Base-by-base conservation (phyloP, 2,329 filamentous ascomycete genomes). In the Pseudocercospora cruenta region DNA sequence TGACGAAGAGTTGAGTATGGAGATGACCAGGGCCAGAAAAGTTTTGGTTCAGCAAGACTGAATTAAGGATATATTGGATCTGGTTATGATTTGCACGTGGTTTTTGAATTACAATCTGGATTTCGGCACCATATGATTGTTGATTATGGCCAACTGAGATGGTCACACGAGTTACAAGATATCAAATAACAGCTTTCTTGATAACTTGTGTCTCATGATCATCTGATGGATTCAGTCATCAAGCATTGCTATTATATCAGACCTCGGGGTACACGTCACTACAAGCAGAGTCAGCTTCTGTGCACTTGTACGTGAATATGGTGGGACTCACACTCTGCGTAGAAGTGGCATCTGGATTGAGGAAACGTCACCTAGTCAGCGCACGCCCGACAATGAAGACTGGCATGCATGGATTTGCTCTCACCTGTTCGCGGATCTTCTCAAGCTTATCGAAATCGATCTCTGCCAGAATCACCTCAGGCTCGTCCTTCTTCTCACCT, bases 321-420 rank as follows among this genome's bases (percentile, higher is more conserved):
- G 14, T 6, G 10, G 12, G 16, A 55, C 51, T n/a, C 16, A 24
- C n/a, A 60, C 22, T 24, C 51, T 94, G 94, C 55, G 55, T 31
- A 58, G 31, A 58, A 58, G 55, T 7, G 55, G 55, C 55, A 58
- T 58, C 28, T 57, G 53, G 16, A 4, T 28, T 51, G 16, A 4
- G 12, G 14, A 57, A 19, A n/a, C 1, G 26, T 9, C 53, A 33
- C 4, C 24, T 14, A 14, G 60, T 63, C 26, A 67, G 57, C 36
- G 43, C 2, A 3, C 16, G 39, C 16, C 19, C 39, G 16, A 43
- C 16, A 9, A 43, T 19, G 16, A 43, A 43, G 39, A 4, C 39
- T 19, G 36, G 36, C 22, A 22, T 55, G 22, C 53, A 33, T 12
- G n/a, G 6, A n/a, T n/a, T 39, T 26, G 7, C 4, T 26, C 26